Conservation (phyloP, 2,329 filamentous ascomycete species). For the Colletotrichum acutatum region DNA sequence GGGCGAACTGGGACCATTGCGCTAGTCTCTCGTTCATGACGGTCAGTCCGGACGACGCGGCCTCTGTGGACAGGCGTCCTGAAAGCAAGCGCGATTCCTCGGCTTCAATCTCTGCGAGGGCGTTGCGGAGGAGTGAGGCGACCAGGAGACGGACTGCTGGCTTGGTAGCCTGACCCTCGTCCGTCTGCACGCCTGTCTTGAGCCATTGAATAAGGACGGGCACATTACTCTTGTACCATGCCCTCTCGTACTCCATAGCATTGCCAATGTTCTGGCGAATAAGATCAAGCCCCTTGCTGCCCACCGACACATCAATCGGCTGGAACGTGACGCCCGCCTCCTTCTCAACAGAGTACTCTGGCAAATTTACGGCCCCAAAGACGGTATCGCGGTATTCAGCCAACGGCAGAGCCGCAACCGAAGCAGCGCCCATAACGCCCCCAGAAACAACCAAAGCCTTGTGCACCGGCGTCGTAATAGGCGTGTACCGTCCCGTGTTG, state of each 20-base stretch:
- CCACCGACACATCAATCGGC: conserved; percentile 72
- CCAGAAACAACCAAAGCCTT: conserved; percentile 79
- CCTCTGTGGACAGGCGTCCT: conserved; percentile 43
- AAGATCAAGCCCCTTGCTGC: conserved; percentile 69
- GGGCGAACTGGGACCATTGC: conserved; percentile 81
- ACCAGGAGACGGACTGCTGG: conserved; percentile 75
- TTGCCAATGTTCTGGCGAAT: conserved; percentile 78
- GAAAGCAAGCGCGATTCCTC: conserved; percentile 57
- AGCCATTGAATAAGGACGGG: conserved; percentile 76
- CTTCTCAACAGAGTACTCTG: conserved; percentile 51
- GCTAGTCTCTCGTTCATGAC: conserved; percentile 70
- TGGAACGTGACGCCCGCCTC: conserved; percentile 57
- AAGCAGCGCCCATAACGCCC: conserved; percentile 75
- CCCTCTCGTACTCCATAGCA: conserved; percentile 76
- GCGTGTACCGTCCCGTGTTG: conserved; percentile 70
- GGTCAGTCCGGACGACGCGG: conserved; percentile 51
- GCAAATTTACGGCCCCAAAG: conserved; percentile 68
- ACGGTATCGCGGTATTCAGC: conserved; percentile 54
- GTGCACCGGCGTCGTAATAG: conserved; percentile 85
- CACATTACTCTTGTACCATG: conserved; percentile 80
- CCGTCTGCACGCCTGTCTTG: conserved; percentile 53
- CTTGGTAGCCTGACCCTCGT: conserved; percentile 64
- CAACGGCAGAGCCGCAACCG: conserved; percentile 56
- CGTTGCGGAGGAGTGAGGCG: conserved; percentile 70
- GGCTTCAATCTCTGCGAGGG: conserved; percentile 60